Conservation (phyloP, 2,329 filamentous ascomycete species). For the Saccharata proteae region DNA sequence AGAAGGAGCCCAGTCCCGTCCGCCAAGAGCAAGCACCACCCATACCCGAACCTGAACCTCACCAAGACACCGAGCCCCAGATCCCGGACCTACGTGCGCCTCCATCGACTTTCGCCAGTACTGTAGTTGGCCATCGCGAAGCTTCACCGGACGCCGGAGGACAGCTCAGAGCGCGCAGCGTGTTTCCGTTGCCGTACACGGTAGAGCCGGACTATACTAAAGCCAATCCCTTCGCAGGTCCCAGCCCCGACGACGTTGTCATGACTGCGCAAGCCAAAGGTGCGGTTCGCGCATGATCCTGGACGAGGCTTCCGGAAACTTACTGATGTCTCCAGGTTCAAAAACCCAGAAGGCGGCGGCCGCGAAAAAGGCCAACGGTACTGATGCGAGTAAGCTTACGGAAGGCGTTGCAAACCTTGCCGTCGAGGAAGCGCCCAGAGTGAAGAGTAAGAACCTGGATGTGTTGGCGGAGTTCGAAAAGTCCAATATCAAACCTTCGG, state of each 20-base stretch:
- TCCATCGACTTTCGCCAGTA: constrained; percentile 40
- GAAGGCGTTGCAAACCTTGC: constrained; percentile 36
- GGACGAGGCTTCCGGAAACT: constrained; percentile 3
- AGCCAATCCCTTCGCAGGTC: constrained; percentile 60
- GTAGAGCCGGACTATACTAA: constrained; percentile 25
- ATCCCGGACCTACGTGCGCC: constrained; percentile 29
- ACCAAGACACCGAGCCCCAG: constrained; percentile 7
- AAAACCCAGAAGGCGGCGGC: constrained; percentile 14
- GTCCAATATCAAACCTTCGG: constrained; percentile 61
- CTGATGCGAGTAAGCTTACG: constrained; percentile 30
- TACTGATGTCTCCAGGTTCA: constrained; percentile 14
- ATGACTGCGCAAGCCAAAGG: constrained; percentile 59
- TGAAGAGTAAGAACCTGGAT: constrained; percentile 68
- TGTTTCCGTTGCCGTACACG: constrained; percentile 28
- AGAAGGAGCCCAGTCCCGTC: constrained; percentile 4
- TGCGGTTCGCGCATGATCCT: constrained; percentile 21
- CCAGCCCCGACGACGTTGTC: constrained; percentile 86
- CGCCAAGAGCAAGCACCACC: background rate
- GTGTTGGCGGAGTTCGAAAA: constrained; percentile 72
- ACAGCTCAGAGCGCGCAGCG: constrained; percentile 5
- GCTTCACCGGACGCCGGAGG: constrained; percentile 5
- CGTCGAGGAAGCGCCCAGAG: constrained; percentile 38
- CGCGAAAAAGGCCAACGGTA: constrained; percentile 10
- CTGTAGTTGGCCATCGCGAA: constrained; percentile 29
- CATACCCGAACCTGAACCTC: background rate